Evolutionary conservation across 805 yeast species (phyloP).

Genomic region (Suhomyces vadensis): DNA sequence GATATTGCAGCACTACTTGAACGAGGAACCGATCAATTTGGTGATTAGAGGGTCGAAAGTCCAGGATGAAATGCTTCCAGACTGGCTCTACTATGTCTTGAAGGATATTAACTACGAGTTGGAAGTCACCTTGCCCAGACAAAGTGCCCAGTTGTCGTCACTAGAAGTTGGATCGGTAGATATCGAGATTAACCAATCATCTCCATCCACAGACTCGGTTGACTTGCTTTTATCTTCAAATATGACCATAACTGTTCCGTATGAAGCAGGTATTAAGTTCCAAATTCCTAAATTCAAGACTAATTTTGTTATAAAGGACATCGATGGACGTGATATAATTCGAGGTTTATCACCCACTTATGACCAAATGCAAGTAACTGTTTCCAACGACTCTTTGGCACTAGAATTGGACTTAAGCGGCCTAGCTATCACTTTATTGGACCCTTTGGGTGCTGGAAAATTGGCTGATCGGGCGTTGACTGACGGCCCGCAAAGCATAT

Average conservation of each 20-base stretch:
- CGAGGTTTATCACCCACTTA: constrained; percentile 13
- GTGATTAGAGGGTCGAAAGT: constrained; percentile 19
- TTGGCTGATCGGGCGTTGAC: constrained; percentile 11
- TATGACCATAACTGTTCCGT: constrained; percentile 5
- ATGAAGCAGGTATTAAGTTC: constrained; percentile 5
- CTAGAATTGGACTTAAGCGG: constrained; percentile 5
- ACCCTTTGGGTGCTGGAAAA: constrained; percentile 16
- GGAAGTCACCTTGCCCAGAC: constrained; percentile 16
- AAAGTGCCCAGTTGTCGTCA: neutral
- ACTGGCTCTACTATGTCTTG: constrained; percentile 26
- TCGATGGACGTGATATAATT: constrained; percentile 5
- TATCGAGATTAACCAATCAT: neutral
- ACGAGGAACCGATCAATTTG: constrained; percentile 18
- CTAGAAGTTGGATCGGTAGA: neutral
- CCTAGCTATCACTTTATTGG: constrained; percentile 12
- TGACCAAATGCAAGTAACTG: constrained; percentile 4
- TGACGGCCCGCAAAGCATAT: neutral
- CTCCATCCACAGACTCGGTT: neutral
- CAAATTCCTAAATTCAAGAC: constrained; percentile 10
- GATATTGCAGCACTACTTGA: constrained; percentile 19
- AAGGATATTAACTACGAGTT: constrained; percentile 13
- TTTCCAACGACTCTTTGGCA: neutral
- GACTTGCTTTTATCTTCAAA: constrained; percentile 8
- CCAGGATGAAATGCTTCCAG: constrained; percentile 19
- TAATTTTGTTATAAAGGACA: constrained; percentile 10